Percentiles rank a stretch among this genome's conserved stretches.
phyloP scores from a whole-genome alignment of 257 asterid genomes.

The Ilex aquifolium region DNA sequence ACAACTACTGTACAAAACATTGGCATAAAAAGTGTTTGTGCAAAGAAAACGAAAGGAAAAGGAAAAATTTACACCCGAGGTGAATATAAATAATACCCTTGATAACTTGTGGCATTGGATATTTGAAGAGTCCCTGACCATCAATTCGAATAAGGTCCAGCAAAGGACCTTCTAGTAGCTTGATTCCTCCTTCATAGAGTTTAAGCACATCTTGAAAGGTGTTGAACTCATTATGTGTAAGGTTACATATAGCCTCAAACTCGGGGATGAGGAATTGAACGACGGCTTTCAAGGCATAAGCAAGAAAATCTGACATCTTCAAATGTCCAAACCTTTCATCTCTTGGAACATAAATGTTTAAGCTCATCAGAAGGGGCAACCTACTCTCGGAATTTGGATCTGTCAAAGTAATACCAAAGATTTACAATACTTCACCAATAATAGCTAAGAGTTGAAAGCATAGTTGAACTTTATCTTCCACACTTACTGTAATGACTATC shows the following conservation, averaged over 20 bases:
- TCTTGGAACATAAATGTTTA: constrained; percentile 68
- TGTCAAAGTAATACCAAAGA: constrained; percentile 11
- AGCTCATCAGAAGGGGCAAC: constrained; percentile 41
- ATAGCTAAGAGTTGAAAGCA: too few species aligned
- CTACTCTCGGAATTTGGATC: constrained; percentile 70
- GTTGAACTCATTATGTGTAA: constrained; percentile 62
- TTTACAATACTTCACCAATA: too few species aligned
- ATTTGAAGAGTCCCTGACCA: constrained; percentile 47
- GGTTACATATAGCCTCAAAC: constrained; percentile 50
- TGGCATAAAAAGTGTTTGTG: too few species aligned
- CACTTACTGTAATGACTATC: too few species aligned
- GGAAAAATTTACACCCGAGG: not conserved
- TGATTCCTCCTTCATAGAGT: constrained; percentile 51
- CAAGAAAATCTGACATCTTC: constrained; percentile 71
- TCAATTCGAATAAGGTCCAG: constrained; percentile 53
- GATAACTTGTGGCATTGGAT: constrained; percentile 60
- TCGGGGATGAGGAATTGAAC: constrained; percentile 63
- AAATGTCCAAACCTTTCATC: constrained; percentile 72
- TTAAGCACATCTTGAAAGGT: constrained; percentile 56
- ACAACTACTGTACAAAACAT: too few species aligned
- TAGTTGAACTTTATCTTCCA: too few species aligned
- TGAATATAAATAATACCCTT: constrained; percentile 29
- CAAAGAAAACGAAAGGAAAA: not conserved
- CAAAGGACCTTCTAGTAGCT: constrained; percentile 30
- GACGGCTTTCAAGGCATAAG: constrained; percentile 58